These are phyloP conservation scores for Hygrophoropsis aurantiaca DNA, from an alignment of 768 basidiomycete genomes.

Conservation along the genomic window DNA sequence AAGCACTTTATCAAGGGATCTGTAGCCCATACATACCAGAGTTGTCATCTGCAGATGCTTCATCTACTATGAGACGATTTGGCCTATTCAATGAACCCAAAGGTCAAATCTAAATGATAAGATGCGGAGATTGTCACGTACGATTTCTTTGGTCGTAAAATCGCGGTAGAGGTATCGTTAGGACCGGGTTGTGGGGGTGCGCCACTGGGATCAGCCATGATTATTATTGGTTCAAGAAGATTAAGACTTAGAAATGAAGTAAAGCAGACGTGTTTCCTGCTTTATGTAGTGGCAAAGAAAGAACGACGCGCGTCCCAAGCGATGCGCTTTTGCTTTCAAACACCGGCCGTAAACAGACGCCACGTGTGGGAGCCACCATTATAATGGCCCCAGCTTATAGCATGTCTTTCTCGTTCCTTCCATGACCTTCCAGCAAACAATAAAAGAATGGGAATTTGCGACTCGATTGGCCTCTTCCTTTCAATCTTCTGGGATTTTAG, in stretches of 20 bases:
- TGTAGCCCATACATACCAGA: slow-evolving; percentile 58
- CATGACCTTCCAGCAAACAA: slow-evolving; percentile 6
- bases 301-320: slow-evolving; percentile 31
- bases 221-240: slow-evolving; percentile 6
- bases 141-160: slow-evolving; percentile 98
- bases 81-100: slow-evolving; percentile 55
- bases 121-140: slow-evolving; percentile 42
- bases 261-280: slow-evolving; percentile 10
- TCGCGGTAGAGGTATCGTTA: slow-evolving; percentile 92
- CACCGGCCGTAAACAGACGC: slow-evolving; percentile 10
- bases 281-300: background rate
- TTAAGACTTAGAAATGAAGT: slow-evolving; percentile 8
- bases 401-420: slow-evolving; percentile 8
- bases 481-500: too few species aligned
- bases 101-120: slow-evolving; percentile 14
- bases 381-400: background rate
- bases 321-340: slow-evolving; percentile 2
- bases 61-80: slow-evolving; percentile 96
- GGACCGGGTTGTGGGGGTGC: slow-evolving; percentile 81
- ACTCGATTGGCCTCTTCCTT: too few species aligned
- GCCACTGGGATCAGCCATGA: slow-evolving; percentile 82
- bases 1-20: slow-evolving; percentile 12
- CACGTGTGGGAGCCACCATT: background rate
- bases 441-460: too few species aligned
- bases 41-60: slow-evolving; percentile 93